Conservation (phyloP, 1,284 basidiomycete genomes). For the Hypsizygus ulmarius region DNA sequence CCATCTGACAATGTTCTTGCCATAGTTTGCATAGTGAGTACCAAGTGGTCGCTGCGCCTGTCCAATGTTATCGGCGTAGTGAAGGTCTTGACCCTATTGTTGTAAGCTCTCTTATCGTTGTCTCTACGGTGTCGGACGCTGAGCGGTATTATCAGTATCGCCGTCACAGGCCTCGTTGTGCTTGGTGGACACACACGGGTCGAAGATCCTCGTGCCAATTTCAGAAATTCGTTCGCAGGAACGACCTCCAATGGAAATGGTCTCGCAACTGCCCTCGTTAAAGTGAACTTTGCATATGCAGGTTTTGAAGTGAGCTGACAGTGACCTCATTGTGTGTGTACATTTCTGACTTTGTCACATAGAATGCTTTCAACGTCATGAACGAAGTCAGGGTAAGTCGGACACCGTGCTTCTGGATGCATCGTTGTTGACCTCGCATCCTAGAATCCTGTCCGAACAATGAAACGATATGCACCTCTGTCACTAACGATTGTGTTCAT, state of each 20-base stretch:
- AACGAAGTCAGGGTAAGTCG: constrained; percentile 37
- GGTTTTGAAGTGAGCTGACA: constrained; percentile 38
- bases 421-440: neutral
- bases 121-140: neutral
- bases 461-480: constrained; percentile 41
- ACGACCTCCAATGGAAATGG: constrained; percentile 42
- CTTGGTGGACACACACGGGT: constrained; percentile 46
- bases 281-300: constrained; percentile 43
- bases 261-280: constrained; percentile 41
- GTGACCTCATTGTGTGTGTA: neutral
- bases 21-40: constrained; percentile 29
- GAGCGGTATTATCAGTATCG: constrained; percentile 29
- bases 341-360: constrained; percentile 16
- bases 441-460: constrained; percentile 32
- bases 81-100: constrained; percentile 30
- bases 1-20: neutral
- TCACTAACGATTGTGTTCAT: constrained; percentile 40
- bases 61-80: constrained; percentile 20
- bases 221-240: constrained; percentile 46
- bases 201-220: constrained; percentile 46
- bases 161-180: constrained; percentile 44
- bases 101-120: constrained; percentile 21
- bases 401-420: neutral
- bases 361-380: constrained; percentile 37
- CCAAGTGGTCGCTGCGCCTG: constrained; percentile 24